These are phyloP conservation scores for Plasmodium vivax DNA, from an alignment of 169 alveolate genomes.

Conservation along the genomic window DNA sequence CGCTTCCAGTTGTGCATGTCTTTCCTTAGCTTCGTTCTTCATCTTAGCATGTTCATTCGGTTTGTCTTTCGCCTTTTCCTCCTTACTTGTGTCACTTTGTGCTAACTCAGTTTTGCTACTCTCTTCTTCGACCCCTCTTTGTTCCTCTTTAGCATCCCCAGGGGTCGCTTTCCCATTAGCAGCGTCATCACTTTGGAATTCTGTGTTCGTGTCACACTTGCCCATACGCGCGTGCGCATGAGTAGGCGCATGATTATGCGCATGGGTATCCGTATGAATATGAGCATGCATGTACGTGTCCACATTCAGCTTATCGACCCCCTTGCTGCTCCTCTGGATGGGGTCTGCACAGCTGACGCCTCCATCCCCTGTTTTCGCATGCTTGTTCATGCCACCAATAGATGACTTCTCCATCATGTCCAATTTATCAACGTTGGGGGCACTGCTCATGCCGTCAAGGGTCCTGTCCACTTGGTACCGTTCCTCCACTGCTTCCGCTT, in stretches of 20 bases:
- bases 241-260: neutral
- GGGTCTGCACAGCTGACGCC: neutral
- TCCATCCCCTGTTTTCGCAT: neutral
- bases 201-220: neutral
- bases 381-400: neutral
- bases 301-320: neutral
- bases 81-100: neutral
- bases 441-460: neutral
- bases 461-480: neutral
- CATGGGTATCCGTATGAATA: no score
- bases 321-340: neutral
- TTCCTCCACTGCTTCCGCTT: slow-evolving; percentile 15
- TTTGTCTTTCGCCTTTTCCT: neutral
- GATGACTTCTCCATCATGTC: neutral
- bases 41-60: neutral
- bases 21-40: neutral
- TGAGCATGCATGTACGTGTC: neutral
- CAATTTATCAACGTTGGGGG: neutral
- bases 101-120: neutral
- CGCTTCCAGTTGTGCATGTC: neutral
- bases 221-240: neutral
- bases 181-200: neutral
- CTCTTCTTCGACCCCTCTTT: neutral
- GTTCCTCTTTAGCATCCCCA: neutral
- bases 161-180: neutral